Evolutionary conservation across 345 rosid genomes (phyloP).

Genomic region (Rhodamnia argentea): DNA sequence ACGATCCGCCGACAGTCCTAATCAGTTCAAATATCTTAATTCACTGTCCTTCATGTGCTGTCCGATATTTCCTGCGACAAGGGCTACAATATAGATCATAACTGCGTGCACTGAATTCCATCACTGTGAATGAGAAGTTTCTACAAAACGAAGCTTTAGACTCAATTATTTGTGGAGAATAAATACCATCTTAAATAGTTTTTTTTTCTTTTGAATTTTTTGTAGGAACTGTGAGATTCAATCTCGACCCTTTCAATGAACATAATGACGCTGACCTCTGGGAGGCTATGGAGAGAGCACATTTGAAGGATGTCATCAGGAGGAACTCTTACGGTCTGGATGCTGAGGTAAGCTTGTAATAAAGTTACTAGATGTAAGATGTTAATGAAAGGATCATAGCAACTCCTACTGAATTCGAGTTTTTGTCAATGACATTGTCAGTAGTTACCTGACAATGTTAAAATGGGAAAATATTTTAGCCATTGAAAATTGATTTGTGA

Average conservation of each 20-base stretch:
- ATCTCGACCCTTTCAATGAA: slow-evolving; percentile 80
- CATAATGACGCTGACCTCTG: slow-evolving; percentile 85
- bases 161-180: not conserved
- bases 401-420: not conserved
- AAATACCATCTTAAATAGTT: not conserved
- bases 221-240: slow-evolving; percentile 79
- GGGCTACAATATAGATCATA: not conserved
- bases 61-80: not conserved
- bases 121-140: not conserved
- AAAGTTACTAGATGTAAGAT: not conserved
- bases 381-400: not conserved
- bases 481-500: not conserved
- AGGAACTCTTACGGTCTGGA: slow-evolving; percentile 58
- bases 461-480: not conserved
- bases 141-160: not conserved
- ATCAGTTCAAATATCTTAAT: not conserved
- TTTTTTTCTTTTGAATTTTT: not conserved
- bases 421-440: not conserved
- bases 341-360: slow-evolving; percentile 43
- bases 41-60: not conserved
- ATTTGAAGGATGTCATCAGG: slow-evolving; percentile 68
- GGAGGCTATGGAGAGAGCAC: slow-evolving; percentile 90
- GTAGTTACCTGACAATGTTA: not conserved
- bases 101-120: not conserved
- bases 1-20: not conserved